A percentile compares a stretch with the other conserved stretches of the same genome.
These are phyloP conservation scores for Barnettozyma californica DNA, from an alignment of 805 yeast species.

Conservation along the genomic window DNA sequence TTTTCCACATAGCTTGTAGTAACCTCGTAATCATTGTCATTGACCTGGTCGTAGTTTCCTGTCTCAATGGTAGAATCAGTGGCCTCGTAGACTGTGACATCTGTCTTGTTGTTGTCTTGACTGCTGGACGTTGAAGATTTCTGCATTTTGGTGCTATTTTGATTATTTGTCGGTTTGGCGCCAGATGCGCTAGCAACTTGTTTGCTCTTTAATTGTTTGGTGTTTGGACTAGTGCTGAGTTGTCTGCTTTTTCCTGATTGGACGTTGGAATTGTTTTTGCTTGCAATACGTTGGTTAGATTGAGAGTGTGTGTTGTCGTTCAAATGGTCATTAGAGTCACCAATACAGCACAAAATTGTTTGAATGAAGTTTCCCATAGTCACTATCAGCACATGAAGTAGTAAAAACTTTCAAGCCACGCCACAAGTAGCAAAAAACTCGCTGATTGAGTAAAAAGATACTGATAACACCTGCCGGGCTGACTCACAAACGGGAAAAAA, in stretches of 20 bases:
- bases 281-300: slow-evolving; percentile 8
- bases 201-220: not conserved
- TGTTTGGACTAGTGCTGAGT: not conserved
- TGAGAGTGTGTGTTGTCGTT: slow-evolving; percentile 14
- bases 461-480: not conserved
- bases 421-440: not conserved
- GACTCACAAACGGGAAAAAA: slow-evolving; percentile 1
- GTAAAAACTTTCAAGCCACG: not conserved
- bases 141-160: not conserved
- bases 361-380: slow-evolving; percentile 32
- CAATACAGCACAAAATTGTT: slow-evolving; percentile 31
- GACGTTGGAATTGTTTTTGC: slow-evolving; percentile 8
- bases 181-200: not conserved
- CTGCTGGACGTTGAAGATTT: not conserved
- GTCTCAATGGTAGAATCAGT: slow-evolving; percentile 23
- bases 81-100: slow-evolving; percentile 26
- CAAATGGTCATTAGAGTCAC: slow-evolving; percentile 19
- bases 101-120: slow-evolving; percentile 14
- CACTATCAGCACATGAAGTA: not conserved
- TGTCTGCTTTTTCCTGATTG: not conserved
- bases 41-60: slow-evolving; percentile 2
- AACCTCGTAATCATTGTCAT: slow-evolving; percentile 4
- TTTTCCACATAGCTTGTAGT: slow-evolving; percentile 8
- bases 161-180: not conserved
- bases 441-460: not conserved